Conservation (phyloP, 345 rosid genomes). For the Eucalyptus sideroxylon region DNA sequence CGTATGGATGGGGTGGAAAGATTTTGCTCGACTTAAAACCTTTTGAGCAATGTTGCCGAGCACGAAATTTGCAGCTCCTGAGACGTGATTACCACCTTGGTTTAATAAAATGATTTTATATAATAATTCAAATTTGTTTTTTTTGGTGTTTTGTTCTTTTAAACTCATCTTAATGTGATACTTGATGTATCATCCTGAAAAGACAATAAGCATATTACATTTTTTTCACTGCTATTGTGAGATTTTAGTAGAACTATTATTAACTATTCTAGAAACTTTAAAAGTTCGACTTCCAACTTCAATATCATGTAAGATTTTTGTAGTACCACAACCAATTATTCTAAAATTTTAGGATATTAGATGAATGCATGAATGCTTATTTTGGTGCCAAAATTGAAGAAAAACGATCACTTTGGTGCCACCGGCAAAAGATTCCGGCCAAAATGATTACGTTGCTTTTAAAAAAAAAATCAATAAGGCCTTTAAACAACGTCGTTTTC, state of each 20-base stretch:
- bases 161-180: not conserved
- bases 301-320: fast-evolving
- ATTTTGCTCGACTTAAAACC: not conserved
- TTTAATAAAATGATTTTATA: not conserved
- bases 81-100: not conserved
- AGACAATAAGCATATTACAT: not conserved
- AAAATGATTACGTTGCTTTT: too few species aligned
- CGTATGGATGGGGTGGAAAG: not conserved
- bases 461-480: too few species aligned
- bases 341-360: too few species aligned
- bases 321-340: too few species aligned
- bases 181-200: fast-evolving
- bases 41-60: not conserved
- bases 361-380: too few species aligned
- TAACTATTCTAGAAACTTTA: fast-evolving
- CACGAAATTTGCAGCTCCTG: not conserved
- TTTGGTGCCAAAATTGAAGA: too few species aligned
- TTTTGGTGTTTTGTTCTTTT: not conserved
- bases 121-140: not conserved
- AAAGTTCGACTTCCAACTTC: fast-evolving
- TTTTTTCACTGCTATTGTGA: fast-evolving
- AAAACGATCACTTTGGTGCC: too few species aligned
- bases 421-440: too few species aligned
- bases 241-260: fast-evolving
- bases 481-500: too few species aligned